These are phyloP conservation scores for Diutina pseudorugosa DNA, from an alignment of 1,139 yeast genomes.

Conservation along the genomic window DNA sequence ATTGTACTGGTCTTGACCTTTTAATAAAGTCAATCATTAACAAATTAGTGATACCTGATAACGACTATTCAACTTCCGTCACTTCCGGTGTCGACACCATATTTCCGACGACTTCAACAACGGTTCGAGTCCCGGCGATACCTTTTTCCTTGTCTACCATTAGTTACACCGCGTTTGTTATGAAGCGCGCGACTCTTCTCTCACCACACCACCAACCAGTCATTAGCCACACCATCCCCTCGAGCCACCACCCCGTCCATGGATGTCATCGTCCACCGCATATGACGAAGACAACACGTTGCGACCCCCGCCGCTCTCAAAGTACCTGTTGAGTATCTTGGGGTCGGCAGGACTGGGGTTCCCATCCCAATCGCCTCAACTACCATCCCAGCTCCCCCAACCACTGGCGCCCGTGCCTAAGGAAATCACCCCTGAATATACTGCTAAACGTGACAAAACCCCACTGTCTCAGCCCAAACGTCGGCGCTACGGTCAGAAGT, in stretches of 20 bases:
- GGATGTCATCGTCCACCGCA: background rate
- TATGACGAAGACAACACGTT: conserved; percentile 2
- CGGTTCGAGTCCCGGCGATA: too few relatives aligned
- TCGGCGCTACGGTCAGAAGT: background rate
- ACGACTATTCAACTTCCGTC: too few relatives aligned
- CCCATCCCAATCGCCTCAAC: background rate
- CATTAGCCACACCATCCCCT: too few relatives aligned
- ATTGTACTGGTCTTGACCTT: too few relatives aligned
- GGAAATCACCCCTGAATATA: background rate
- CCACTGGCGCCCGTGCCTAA: background rate
- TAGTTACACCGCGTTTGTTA: background rate
- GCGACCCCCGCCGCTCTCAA: background rate
- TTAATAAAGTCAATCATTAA: too few relatives aligned
- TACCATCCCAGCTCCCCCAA: background rate
- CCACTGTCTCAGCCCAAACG: background rate
- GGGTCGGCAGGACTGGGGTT: background rate
- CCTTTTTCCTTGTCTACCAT: too few relatives aligned
- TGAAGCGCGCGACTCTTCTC: background rate
- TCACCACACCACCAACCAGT: background rate
- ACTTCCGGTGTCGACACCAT: too few relatives aligned
- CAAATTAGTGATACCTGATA: too few relatives aligned
- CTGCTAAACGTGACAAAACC: background rate
- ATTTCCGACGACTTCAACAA: too few relatives aligned
- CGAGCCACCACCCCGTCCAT: background rate
- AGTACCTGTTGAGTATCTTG: background rate